These are phyloP conservation scores for Salix exigua DNA, from an alignment of 345 rosid species.

Conservation along the genomic window DNA sequence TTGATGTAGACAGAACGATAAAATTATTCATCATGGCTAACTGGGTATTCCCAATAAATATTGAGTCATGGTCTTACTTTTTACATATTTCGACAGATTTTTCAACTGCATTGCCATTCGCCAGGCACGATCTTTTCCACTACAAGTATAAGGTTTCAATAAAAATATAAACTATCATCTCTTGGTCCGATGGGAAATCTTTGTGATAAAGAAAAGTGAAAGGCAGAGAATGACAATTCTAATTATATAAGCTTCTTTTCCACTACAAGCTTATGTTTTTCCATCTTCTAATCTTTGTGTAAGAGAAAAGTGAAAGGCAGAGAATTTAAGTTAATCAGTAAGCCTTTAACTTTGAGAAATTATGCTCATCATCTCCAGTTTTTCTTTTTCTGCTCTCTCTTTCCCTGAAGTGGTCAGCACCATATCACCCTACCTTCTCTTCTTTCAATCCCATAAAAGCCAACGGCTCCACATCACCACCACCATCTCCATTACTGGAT, in stretches of 20 bases:
- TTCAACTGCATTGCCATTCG: not conserved
- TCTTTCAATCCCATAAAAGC: not conserved
- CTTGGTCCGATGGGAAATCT: too few relatives aligned
- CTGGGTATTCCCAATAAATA: not conserved
- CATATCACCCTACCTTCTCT: not conserved
- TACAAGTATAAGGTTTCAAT: not conserved
- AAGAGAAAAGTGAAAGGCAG: not conserved
- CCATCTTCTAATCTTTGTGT: not conserved
- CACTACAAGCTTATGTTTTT: not conserved
- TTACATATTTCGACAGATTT: not conserved
- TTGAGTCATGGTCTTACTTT: not conserved
- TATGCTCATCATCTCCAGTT: not conserved
- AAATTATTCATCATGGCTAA: not conserved
- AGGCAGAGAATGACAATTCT: too few relatives aligned
- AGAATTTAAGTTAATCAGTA: not conserved
- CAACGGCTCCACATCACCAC: not conserved
- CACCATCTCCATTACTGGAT: not conserved
- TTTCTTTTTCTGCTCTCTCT: not conserved
- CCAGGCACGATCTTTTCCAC: not conserved
- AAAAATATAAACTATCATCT: not conserved
- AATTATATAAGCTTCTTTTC: too few relatives aligned
- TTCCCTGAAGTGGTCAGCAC: not conserved
- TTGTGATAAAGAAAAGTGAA: too few relatives aligned
- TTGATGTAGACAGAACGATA: not conserved
- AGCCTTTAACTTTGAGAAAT: not conserved